Conservation (phyloP, 202 grass and related monocot species). For the Saccharum hybrid region DNA sequence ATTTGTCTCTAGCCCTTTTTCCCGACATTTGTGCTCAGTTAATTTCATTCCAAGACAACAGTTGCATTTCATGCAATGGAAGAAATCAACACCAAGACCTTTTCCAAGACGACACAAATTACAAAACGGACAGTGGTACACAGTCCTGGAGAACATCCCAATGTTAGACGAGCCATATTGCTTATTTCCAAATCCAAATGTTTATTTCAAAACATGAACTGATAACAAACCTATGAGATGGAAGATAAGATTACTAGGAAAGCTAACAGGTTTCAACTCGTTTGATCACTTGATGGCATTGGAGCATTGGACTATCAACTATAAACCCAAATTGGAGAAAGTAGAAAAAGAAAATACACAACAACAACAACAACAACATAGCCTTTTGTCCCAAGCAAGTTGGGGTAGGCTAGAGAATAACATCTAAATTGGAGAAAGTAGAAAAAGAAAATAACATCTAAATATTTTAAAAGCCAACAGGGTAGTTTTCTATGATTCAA, state of each 20-base stretch:
- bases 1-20: conserved; percentile 88
- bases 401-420: no score
- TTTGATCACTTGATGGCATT: neutral
- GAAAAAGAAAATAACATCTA: conserved; percentile 22
- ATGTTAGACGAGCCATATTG: conserved; percentile 41
- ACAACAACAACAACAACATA: no score
- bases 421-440: no score
- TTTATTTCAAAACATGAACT: neutral
- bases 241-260: conserved; percentile 6
- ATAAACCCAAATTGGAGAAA: conserved; percentile 21
- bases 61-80: conserved; percentile 99
- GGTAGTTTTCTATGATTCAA: neutral
- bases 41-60: conserved; percentile 96
- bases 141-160: conserved; percentile 61
- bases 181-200: conserved; percentile 32
- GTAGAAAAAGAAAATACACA: no score
- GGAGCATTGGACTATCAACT: no score
- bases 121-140: conserved; percentile 95
- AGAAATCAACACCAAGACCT: conserved; percentile 93
- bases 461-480: conserved; percentile 19
- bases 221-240: conserved; percentile 9
- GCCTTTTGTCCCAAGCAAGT: no score
- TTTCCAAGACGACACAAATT: conserved; percentile 93
- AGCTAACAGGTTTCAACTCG: conserved; percentile 22
- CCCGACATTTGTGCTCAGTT: conserved; percentile 82